Conservation (phyloP, 2,329 filamentous ascomycete species). For the Scleromitrula shiraiana region DNA sequence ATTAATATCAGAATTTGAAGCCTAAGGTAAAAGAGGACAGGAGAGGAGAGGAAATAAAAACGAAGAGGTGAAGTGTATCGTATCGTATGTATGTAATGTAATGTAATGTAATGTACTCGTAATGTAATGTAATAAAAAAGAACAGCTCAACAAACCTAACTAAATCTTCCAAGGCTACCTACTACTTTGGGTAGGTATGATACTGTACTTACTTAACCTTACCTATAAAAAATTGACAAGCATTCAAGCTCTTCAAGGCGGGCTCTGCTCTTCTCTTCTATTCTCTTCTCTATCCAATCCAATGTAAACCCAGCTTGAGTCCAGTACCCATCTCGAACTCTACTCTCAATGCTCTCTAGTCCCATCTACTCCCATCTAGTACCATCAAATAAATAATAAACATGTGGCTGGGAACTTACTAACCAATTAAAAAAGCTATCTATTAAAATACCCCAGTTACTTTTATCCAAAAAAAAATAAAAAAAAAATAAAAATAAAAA, state of each 20-base stretch:
- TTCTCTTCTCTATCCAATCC: too few species aligned
- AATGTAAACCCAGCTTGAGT: too few species aligned
- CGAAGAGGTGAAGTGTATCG: not conserved
- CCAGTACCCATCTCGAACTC: too few species aligned
- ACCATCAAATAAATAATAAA: not conserved
- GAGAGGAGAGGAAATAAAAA: not conserved
- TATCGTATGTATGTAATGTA: too few species aligned
- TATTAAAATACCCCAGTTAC: not conserved
- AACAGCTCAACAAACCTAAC: not conserved
- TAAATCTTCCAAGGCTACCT: not conserved
- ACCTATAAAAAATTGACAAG: not conserved
- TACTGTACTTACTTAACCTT: not conserved
- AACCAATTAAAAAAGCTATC: not conserved
- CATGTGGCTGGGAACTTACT: conserved; percentile 7
- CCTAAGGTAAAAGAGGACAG: too few species aligned
- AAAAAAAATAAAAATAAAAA: not conserved
- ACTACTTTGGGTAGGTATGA: too few species aligned
- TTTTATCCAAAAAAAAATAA: not conserved
- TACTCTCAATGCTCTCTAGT: not conserved
- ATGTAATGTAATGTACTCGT: too few species aligned
- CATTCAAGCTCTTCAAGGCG: not conserved
- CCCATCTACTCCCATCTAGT: not conserved
- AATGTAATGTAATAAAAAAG: too few species aligned
- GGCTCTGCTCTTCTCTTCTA: too few species aligned
- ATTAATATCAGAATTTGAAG: too few species aligned